These are phyloP conservation scores for Colletotrichum costaricense DNA, from an alignment of 2,329 filamentous ascomycete genomes.

Conservation along the genomic window DNA sequence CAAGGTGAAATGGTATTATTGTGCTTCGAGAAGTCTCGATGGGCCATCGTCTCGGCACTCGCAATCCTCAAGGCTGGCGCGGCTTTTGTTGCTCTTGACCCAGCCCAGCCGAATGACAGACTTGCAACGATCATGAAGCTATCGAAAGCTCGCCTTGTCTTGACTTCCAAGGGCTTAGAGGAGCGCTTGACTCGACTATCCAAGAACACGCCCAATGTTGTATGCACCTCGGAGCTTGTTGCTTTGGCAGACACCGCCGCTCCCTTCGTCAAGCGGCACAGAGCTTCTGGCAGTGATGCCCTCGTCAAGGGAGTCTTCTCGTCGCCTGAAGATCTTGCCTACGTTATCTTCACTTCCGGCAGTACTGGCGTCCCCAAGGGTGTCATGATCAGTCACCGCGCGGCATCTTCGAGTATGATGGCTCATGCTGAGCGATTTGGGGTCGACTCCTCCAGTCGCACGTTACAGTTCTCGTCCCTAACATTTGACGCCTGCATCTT, in stretches of 20 bases:
- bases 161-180: neutral
- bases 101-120: constrained; percentile 6
- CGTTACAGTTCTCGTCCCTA: constrained; percentile 60
- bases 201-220: neutral
- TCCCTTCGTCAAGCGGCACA: neutral
- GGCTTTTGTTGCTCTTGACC: constrained; percentile 18
- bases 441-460: constrained; percentile 38
- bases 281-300: neutral
- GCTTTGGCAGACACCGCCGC: neutral
- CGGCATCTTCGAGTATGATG: neutral
- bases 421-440: neutral
- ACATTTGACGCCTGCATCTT: constrained; percentile 64
- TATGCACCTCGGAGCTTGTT: neutral
- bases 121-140: neutral
- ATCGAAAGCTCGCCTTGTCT: neutral
- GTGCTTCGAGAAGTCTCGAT: constrained; percentile 26
- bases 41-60: constrained; percentile 34
- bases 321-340: neutral
- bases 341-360: neutral
- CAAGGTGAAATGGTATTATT: neutral
- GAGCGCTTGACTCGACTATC: neutral
- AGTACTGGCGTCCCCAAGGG: neutral
- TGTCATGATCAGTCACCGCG: neutral
- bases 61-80: constrained; percentile 37
- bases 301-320: neutral